Evolutionary conservation across 495 filamentous ascomycete species (phyloP), one percentile per base, ranked within the genome.

Genomic region (Usnea hakonensis): DNA sequence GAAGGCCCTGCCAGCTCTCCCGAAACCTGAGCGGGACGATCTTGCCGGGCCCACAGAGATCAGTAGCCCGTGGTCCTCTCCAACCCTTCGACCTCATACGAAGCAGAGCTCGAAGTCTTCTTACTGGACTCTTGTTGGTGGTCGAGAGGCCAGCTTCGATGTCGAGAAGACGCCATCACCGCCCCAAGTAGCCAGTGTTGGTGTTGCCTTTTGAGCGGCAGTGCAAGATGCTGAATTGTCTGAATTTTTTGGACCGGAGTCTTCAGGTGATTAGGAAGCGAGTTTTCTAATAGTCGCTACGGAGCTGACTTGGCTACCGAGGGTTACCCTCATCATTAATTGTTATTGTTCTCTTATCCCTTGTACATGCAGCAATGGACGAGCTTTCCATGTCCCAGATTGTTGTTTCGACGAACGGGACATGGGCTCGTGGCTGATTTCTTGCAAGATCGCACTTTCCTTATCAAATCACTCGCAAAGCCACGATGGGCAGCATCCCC

Each of bases 31-130:
- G 30, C 38, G 41, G 26, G 41, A 61, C 37, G 53, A 53, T 40
- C 16, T 44, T 19, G 41, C 55, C 19, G n/a, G 48, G 21, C 52
- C 59, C 33, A 61, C 50, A 53, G 23, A 61, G 16, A 2, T 21
- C 17, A 32, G 30, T 4, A 53, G 36, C n/a, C 30, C 48, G 32
- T 28, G 23, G 26, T 52, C 28, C 3, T 52, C 28, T 52, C 28
- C 48, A 2, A 19, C 1, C 10, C 13, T 17, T 33, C 48, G 48
- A 52, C n/a, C 48, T 17, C 60, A 62, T 41, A 62, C 60, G 6
- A 62, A 57, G 40, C 53, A 62, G 43, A 62, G 54, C n/a, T 62
- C 60, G 14, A 46, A 50, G 33, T 57, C 60, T 13, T 62, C 60
- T 17, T 36, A 48, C 36, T 62, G 60, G 60, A 57, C 60, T 5